A percentile compares a stretch with the other conserved stretches of the same genome.
Conservation (phyloP, 345 rosid genomes). For the Pistacia vera region DNA sequence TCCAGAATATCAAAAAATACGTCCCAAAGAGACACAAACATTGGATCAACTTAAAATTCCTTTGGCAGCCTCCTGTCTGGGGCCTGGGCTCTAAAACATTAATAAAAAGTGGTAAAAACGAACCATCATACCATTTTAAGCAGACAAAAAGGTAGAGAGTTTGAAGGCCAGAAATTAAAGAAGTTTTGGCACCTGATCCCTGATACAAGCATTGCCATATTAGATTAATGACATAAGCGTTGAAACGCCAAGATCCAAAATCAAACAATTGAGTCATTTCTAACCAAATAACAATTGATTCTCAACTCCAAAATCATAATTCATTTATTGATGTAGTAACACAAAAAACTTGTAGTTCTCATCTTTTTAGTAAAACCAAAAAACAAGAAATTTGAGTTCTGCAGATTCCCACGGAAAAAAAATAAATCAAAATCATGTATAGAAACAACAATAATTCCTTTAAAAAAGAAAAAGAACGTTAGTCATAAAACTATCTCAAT, state of each 20-base stretch:
- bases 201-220: too few species aligned
- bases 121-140: too few species aligned
- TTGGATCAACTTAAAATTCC: neutral
- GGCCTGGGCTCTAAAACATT: neutral
- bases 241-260: too few species aligned
- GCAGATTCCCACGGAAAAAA: neutral
- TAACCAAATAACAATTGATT: too few species aligned
- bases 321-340: too few species aligned
- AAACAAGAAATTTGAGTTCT: neutral
- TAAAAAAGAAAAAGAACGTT: neutral
- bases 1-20: neutral
- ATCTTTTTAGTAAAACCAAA: neutral
- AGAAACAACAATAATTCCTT: neutral
- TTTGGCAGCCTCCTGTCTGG: neutral
- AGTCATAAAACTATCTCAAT: constrained; percentile 3
- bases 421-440: neutral
- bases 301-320: too few species aligned
- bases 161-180: too few species aligned
- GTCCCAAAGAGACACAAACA: neutral
- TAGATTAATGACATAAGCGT: too few species aligned
- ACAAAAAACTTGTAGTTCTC: neutral
- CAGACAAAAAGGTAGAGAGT: too few species aligned
- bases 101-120: neutral
- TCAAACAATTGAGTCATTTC: too few species aligned
- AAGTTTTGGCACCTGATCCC: too few species aligned